Evolutionary conservation across 768 basidiomycete species (phyloP).

Genomic region (Tephrocybe sp.): DNA sequence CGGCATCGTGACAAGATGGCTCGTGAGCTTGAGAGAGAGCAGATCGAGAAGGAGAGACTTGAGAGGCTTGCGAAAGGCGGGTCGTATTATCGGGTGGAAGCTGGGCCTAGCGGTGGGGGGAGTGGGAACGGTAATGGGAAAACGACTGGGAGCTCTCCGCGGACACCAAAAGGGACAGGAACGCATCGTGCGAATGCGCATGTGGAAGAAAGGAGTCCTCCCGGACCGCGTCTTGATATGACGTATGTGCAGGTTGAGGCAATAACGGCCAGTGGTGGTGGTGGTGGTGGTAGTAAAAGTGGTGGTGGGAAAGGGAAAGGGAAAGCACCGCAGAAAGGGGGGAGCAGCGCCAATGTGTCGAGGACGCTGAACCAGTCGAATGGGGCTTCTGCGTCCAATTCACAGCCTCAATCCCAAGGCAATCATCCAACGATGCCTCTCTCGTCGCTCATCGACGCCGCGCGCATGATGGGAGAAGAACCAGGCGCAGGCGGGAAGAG

Average conservation of each 20-base stretch:
- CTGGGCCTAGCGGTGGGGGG: slow-evolving; percentile 2
- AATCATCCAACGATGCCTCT: slow-evolving; percentile 54
- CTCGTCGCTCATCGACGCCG: slow-evolving; percentile 57
- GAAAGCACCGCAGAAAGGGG: background rate
- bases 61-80: slow-evolving; percentile 23
- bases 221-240: background rate
- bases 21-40: slow-evolving; percentile 29
- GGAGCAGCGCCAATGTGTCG: background rate
- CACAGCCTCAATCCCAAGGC: slow-evolving; percentile 16
- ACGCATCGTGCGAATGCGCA: slow-evolving; percentile 6
- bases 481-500: slow-evolving; percentile 23
- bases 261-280: slow-evolving; percentile 16
- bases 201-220: slow-evolving; percentile 14
- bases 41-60: slow-evolving; percentile 26
- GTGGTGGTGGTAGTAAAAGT: slow-evolving; percentile 4
- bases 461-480: slow-evolving; percentile 48
- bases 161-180: slow-evolving; percentile 17
- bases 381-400: slow-evolving; percentile 1
- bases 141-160: slow-evolving; percentile 6
- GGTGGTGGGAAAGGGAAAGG: slow-evolving; percentile 1
- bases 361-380: slow-evolving; percentile 12
- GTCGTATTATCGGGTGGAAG: slow-evolving; percentile 19
- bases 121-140: background rate
- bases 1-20: slow-evolving; percentile 26
- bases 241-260: slow-evolving; percentile 14